These are phyloP conservation scores for Claviceps pazoutovae DNA, from an alignment of 2,329 filamentous ascomycete species.

Conservation along the genomic window DNA sequence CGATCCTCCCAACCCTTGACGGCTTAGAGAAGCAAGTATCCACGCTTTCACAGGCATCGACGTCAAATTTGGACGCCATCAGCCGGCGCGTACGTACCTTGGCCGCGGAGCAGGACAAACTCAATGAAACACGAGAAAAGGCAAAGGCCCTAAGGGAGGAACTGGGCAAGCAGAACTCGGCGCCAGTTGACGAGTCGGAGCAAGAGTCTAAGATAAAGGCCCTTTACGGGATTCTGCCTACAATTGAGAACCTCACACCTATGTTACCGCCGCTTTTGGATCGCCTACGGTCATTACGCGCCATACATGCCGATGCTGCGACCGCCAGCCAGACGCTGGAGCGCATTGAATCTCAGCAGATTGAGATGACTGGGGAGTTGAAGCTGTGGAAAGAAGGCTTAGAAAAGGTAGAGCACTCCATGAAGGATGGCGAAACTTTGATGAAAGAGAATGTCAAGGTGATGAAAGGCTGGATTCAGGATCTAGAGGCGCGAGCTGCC, in stretches of 20 bases:
- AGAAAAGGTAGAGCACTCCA: constrained; percentile 60
- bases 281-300: constrained; percentile 66
- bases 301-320: constrained; percentile 77
- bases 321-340: constrained; percentile 65
- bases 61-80: constrained; percentile 58
- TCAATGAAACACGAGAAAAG: constrained; percentile 50
- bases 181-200: constrained; percentile 43
- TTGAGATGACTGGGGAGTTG: constrained; percentile 71
- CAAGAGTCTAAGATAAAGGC: constrained; percentile 81
- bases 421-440: constrained; percentile 53
- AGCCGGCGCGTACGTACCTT: constrained; percentile 56
- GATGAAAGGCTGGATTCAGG: constrained; percentile 82
- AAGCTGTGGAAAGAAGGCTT: constrained; percentile 75
- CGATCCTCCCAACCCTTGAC: constrained; percentile 72
- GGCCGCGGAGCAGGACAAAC: constrained; percentile 55
- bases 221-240: constrained; percentile 75
- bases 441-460: constrained; percentile 69
- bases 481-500: constrained; percentile 64
- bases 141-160: constrained; percentile 49
- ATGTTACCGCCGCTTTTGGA: constrained; percentile 76
- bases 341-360: constrained; percentile 64
- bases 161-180: constrained; percentile 31
- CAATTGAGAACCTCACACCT: constrained; percentile 75
- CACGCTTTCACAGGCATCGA: constrained; percentile 58
- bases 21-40: constrained; percentile 68